phyloP scores from a whole-genome alignment of 148 eudicot genomes.

The Silene uniflora region DNA sequence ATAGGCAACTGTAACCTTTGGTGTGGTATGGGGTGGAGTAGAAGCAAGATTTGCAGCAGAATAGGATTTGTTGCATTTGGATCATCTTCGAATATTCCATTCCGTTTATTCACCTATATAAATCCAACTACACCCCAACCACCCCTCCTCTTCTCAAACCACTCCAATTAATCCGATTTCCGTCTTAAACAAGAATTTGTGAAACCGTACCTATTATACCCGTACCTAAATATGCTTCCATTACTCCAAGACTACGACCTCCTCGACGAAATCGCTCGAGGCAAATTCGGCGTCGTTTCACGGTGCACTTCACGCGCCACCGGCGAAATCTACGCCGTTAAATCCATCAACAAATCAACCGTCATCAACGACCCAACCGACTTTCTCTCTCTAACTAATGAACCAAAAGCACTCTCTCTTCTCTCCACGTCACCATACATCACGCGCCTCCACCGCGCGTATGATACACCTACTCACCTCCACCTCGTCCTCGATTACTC shows the following conservation, averaged over 20 bases:
- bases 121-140: background rate
- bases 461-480: conserved; percentile 42
- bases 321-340: conserved; percentile 46
- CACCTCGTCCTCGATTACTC: conserved; percentile 53
- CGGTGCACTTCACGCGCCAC: conserved; percentile 33
- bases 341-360: conserved; percentile 42
- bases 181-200: too few relatives aligned
- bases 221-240: conserved; percentile 1
- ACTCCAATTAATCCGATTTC: conserved; percentile 14
- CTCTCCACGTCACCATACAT: conserved; percentile 35
- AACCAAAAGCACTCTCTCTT: conserved; percentile 36
- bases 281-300: conserved; percentile 61
- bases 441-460: conserved; percentile 40
- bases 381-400: conserved; percentile 19
- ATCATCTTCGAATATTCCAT: background rate
- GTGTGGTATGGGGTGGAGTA: too few relatives aligned
- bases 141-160: background rate
- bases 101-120: background rate
- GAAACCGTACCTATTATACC: background rate
- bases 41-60: background rate
- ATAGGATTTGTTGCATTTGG: too few relatives aligned
- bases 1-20: too few relatives aligned
- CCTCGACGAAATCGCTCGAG: conserved; percentile 52
- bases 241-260: conserved; percentile 42
- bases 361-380: conserved; percentile 17